phyloP scores from a whole-genome alignment of 345 rosid species.

The Abelmoschus esculentus region DNA sequence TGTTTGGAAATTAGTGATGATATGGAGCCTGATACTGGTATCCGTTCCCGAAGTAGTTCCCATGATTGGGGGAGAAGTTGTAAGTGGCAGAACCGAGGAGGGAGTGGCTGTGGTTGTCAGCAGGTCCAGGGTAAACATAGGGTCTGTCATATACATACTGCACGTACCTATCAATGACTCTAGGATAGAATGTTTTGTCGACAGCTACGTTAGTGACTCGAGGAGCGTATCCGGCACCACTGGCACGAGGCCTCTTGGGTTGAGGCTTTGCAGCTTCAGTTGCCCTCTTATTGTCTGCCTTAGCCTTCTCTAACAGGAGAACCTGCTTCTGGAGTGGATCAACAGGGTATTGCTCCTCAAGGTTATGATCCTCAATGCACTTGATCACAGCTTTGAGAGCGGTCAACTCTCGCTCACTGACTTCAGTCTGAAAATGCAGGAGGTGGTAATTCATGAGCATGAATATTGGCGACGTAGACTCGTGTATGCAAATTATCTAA shows the following conservation, averaged over 20 bases:
- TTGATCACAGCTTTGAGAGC: constrained; percentile 77
- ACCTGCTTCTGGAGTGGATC: constrained; percentile 67
- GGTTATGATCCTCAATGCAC: constrained; percentile 93
- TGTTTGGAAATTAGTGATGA: constrained; percentile 55
- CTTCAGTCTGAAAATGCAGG: constrained; percentile 49
- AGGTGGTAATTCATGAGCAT: neutral
- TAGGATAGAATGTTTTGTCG: constrained; percentile 52
- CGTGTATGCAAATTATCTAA: neutral
- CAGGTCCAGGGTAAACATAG: constrained; percentile 50
- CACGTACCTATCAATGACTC: constrained; percentile 66
- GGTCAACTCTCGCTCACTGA: constrained; percentile 73
- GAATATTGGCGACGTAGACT: neutral
- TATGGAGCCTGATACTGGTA: constrained; percentile 86
- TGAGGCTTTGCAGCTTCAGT: constrained; percentile 86
- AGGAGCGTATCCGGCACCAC: constrained; percentile 51
- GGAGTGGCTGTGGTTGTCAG: constrained; percentile 57
- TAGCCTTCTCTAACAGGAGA: constrained; percentile 87
- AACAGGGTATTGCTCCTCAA: constrained; percentile 70
- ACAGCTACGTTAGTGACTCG: constrained; percentile 39
- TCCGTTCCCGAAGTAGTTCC: constrained; percentile 89
- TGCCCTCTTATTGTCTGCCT: constrained; percentile 82
- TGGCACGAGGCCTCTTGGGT: constrained; percentile 89
- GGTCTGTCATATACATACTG: constrained; percentile 81
- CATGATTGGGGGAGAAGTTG: constrained; percentile 65
- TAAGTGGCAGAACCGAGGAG: constrained; percentile 48